phyloP scores from a whole-genome alignment of 768 basidiomycete species.

The Suillus occidentalis region DNA sequence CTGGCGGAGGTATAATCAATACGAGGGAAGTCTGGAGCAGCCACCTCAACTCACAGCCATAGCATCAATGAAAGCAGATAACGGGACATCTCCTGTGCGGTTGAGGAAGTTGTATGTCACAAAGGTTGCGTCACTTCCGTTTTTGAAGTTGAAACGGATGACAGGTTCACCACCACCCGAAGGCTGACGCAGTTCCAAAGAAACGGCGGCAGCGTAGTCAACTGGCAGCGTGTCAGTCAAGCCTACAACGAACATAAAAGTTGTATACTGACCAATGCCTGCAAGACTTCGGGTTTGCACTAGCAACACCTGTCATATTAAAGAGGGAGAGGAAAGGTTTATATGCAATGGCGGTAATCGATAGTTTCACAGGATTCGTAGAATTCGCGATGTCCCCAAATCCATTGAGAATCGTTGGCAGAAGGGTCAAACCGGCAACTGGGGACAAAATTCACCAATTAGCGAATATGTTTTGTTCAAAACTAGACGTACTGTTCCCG shows the following conservation, averaged over 20 bases:
- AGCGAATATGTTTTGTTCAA: background rate
- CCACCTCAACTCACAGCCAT: conserved; percentile 32
- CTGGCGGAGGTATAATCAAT: conserved; percentile 28
- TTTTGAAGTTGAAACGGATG: conserved; percentile 69
- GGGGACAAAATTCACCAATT: background rate
- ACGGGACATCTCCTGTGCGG: conserved; percentile 48
- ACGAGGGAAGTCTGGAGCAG: background rate
- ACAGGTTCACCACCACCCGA: conserved; percentile 46
- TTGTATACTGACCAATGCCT: conserved; percentile 48
- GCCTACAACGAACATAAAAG: background rate
- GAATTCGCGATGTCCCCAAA: conserved; percentile 51
- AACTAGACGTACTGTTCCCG: conserved; percentile 52
- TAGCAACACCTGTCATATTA: conserved; percentile 66
- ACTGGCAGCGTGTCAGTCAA: conserved; percentile 37
- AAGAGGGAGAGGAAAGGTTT: conserved; percentile 79
- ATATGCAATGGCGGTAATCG: conserved; percentile 64
- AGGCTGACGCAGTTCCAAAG: conserved; percentile 58
- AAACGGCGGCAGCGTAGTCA: conserved; percentile 58
- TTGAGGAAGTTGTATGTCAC: conserved; percentile 47
- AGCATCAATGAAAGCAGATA: conserved; percentile 49
- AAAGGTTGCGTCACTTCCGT: conserved; percentile 55
- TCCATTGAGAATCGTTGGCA: conserved; percentile 58
- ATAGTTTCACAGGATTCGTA: conserved; percentile 54
- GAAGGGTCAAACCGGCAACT: conserved; percentile 69
- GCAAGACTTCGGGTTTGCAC: conserved; percentile 51